A percentile compares a stretch with the other conserved stretches of the same genome.
Conservation (phyloP, 495 filamentous ascomycete species). For the Penicillium daleae region DNA sequence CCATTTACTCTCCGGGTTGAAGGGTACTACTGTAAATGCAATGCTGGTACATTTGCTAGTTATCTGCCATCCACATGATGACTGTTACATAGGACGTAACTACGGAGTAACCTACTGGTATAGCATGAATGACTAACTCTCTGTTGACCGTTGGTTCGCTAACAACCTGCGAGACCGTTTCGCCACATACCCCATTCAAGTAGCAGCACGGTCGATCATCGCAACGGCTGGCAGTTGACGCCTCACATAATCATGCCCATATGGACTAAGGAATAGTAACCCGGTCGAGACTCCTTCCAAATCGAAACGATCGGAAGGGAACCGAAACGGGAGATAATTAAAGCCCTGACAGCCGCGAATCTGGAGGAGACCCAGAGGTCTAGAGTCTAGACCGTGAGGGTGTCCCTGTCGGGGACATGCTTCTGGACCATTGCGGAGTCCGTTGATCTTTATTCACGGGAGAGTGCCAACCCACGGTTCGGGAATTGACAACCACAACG, state of each 20-base stretch:
- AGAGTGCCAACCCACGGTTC: slow-evolving; percentile 15
- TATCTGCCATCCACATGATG: not conserved
- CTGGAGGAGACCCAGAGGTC: not conserved
- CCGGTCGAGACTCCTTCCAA: slow-evolving; percentile 15
- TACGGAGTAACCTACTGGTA: not conserved
- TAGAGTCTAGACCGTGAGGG: slow-evolving; percentile 4
- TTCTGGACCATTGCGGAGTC: slow-evolving; percentile 30
- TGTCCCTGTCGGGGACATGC: not conserved
- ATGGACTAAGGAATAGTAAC: too few species aligned
- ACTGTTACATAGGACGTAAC: not conserved
- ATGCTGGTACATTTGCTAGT: not conserved
- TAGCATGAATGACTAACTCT: not conserved
- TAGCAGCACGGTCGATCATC: slow-evolving; percentile 10
- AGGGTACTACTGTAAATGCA: slow-evolving; percentile 3
- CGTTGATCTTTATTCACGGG: slow-evolving; percentile 20
- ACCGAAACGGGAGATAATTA: slow-evolving; percentile 2
- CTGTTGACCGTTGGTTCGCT: not conserved
- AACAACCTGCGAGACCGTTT: not conserved
- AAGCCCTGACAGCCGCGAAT: not conserved
- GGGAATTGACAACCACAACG: slow-evolving; percentile 10
- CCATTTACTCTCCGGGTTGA: not conserved
- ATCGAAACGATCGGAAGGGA: slow-evolving; percentile 6
- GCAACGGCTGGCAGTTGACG: slow-evolving; percentile 10
- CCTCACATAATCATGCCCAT: slow-evolving; percentile 14
- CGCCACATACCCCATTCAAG: not conserved